Base-by-base conservation (phyloP, 1,284 basidiomycete species). In the Gomphus bonarii region DNA sequence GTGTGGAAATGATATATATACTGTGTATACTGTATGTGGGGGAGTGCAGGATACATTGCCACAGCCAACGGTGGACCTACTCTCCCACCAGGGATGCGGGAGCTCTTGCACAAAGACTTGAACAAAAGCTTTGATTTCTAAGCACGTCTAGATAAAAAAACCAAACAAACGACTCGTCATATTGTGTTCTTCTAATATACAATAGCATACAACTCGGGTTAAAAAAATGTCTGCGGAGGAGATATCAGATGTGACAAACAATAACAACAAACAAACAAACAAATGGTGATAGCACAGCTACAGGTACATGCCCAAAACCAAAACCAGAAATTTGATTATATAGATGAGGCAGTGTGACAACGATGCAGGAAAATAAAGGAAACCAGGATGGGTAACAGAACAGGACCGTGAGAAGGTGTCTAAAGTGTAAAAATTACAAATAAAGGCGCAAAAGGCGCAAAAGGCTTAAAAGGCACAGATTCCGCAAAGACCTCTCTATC, bases 51-150 rank as follows among this genome's bases (percentile, higher is more conserved):
- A 58, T 89, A 88, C 66, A 85, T 88, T 50, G 70, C 72, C 35
- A 67, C 79, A 9, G 63, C 60, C 2, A 70, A 73, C 14, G 65
- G 63, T 9, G 72, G 82, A 59, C 91, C 93, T 0, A 74, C 82
- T n/a, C 75, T 97, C 42, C 94, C 94, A 1, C 82, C 83, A 0
- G 94, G 93, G 2, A 97, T 97, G 94, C 81, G 79, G 53, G 79
- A 88, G 63, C 82, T 91, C 51, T 73, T 97, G 28, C 77, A 86
- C 61, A 84, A 88, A 63, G 93, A 97, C 67, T 76, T 95, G 61
- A 82, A 97, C 71, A 85, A 89, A 68, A 80, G 82, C 12, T 92
- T 97, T 63, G 91, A 94, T 44, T 85, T 88, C 65, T 86, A 68
- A 57, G 10, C 25, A 43, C 33, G 8, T 35, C 12, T 40, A 33